These are phyloP conservation scores for Cercophora sp. DNA, from an alignment of 495 filamentous ascomycete genomes.

Conservation along the genomic window DNA sequence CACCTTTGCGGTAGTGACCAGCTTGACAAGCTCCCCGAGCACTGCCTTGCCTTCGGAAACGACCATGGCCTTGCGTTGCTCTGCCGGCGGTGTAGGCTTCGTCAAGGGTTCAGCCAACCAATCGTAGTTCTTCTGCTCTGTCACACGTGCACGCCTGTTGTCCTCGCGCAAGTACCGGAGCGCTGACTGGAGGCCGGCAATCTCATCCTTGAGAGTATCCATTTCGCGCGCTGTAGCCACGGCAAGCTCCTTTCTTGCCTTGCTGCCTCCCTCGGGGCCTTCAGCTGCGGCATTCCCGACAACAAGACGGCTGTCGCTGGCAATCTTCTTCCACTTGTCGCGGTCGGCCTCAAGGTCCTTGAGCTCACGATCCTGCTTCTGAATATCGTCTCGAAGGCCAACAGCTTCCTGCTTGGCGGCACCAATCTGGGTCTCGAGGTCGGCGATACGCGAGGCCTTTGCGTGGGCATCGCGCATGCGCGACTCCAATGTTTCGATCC, in stretches of 20 bases:
- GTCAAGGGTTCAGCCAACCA: constrained; percentile 65
- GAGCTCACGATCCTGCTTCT: constrained; percentile 55
- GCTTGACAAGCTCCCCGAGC: constrained; percentile 64
- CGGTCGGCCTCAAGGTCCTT: constrained; percentile 58
- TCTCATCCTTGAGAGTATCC: constrained; percentile 65
- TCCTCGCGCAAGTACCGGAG: constrained; percentile 78
- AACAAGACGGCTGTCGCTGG: constrained; percentile 58
- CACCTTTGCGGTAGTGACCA: constrained; percentile 57
- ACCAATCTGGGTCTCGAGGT: constrained; percentile 58
- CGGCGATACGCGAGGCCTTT: constrained; percentile 58
- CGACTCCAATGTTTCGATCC: constrained; percentile 86
- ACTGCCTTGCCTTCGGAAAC: constrained; percentile 66
- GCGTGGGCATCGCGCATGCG: constrained; percentile 75
- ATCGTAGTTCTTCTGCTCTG: constrained; percentile 57
- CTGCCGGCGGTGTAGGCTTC: constrained; percentile 42
- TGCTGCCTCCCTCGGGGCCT: constrained; percentile 43
- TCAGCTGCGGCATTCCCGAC: constrained; percentile 36
- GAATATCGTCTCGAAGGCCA: constrained; percentile 59
- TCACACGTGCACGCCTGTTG: constrained; percentile 60
- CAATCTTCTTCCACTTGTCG: constrained; percentile 72
- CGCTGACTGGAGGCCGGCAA: constrained; percentile 65
- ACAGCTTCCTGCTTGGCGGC: constrained; percentile 53
- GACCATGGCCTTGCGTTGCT: constrained; percentile 57
- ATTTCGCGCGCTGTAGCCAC: constrained; percentile 72
- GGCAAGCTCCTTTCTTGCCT: constrained; percentile 52